phyloP scores from a whole-genome alignment of 73 alveolate species.

The Blepharisma stoltei region DNA sequence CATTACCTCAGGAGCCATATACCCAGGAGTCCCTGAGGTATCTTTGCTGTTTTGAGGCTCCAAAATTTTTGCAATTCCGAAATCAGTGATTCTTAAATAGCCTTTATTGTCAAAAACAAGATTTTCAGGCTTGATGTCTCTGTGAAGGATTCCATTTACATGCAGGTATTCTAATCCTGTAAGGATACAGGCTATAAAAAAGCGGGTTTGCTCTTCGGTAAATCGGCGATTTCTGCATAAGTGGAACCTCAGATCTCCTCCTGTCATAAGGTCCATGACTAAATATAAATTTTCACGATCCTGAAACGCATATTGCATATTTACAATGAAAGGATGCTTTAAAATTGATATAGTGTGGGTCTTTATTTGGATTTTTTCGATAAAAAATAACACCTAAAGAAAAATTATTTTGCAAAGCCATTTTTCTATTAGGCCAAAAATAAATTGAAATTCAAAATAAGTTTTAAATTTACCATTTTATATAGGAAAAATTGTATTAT shows the following conservation, averaged over 20 bases:
- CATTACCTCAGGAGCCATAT: slow-evolving; percentile 90
- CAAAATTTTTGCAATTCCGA: slow-evolving; percentile 85
- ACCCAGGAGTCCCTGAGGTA: slow-evolving; percentile 85
- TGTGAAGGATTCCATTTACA: slow-evolving; percentile 74
- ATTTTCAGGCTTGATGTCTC: slow-evolving; percentile 95
- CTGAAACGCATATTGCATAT: slow-evolving; percentile 90
- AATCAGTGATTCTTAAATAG: slow-evolving; percentile 77
- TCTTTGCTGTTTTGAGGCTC: slow-evolving; percentile 78
- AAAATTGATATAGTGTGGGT: too few species aligned
- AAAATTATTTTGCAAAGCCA: too few species aligned
- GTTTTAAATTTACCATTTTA: too few species aligned
- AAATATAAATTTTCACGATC: slow-evolving; percentile 81
- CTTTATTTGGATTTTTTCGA: too few species aligned
- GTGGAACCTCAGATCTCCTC: slow-evolving; percentile 81
- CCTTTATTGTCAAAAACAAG: slow-evolving; percentile 76
- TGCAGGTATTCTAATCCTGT: slow-evolving; percentile 79
- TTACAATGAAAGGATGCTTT: slow-evolving; percentile 51
- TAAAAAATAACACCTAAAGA: too few species aligned
- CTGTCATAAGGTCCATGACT: slow-evolving; percentile 86
- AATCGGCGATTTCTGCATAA: slow-evolving; percentile 41
- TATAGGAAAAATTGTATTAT: too few species aligned
- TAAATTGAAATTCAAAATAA: too few species aligned
- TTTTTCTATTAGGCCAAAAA: too few species aligned
- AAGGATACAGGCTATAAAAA: slow-evolving; percentile 65
- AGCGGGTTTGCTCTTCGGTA: slow-evolving; percentile 50